A percentile compares a stretch with the other conserved stretches of the same genome.
These are phyloP conservation scores for Raddia guianensis DNA, from an alignment of 176 grass and related monocot genomes.

Conservation along the genomic window DNA sequence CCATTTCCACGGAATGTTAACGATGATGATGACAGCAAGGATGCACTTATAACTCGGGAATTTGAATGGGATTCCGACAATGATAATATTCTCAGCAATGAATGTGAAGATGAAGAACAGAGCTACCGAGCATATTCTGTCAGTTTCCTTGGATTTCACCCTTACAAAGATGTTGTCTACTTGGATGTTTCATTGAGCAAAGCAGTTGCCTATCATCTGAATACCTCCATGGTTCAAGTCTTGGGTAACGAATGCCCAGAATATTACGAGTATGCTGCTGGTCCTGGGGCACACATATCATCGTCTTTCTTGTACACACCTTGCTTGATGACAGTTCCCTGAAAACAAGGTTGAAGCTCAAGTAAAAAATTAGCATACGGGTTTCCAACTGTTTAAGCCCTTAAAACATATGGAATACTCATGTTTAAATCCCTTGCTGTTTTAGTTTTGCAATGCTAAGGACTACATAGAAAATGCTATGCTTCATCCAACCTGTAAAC, in stretches of 20 bases:
- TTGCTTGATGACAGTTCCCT: neutral
- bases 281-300: rapidly evolving
- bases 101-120: neutral
- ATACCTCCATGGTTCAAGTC: neutral
- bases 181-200: neutral
- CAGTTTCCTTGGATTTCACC: neutral
- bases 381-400: too few species aligned
- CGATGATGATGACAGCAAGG: neutral
- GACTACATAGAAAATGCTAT: too few species aligned
- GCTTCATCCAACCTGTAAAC: too few species aligned
- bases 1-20: too few species aligned
- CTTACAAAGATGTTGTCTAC: conserved; percentile 9
- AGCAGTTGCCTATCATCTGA: conserved; percentile 18
- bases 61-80: neutral
- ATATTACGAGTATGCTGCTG: neutral
- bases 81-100: neutral
- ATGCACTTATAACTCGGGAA: neutral
- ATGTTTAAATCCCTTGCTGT: too few species aligned
- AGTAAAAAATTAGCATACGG: too few species aligned
- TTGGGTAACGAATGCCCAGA: conserved; percentile 2
- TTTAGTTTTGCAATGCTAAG: too few species aligned
- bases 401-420: too few species aligned
- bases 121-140: neutral
- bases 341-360: too few species aligned
- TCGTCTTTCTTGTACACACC: neutral